Evolutionary conservation across 768 basidiomycete genomes (phyloP), one percentile per base, ranked within the genome.

Genomic region (Suillus tomentosus): DNA sequence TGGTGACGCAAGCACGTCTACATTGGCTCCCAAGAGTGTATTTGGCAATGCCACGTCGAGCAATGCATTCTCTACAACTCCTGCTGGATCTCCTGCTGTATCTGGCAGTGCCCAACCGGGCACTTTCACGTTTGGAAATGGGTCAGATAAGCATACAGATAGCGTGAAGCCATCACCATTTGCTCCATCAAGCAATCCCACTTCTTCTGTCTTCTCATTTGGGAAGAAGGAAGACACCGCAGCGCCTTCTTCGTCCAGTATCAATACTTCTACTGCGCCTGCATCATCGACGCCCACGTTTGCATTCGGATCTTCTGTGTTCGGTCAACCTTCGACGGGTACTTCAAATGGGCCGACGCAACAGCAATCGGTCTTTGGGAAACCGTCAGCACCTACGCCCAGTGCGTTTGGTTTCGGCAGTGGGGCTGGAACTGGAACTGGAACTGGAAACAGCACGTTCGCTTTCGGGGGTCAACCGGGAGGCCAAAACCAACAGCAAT

Each of bases 371-470:
- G 47, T 66, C 22, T 75, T 76, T 62, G 68, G 71, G 22, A 76
- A 76, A 43, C 60, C 76, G 11, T 14, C 65, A n/a, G 67, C 67
- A 40, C n/a, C 62, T 14, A 66, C 69, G 5, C 66, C 75, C 2
- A 74, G 70, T 64, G 67, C 74, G 11, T 76, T 79, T 66, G 76
- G 76, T 36, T 79, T 80, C 65, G 74, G 75, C 2, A 47, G 51
- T 55, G 27, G 53, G n/a, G 19, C 40, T 54, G 36, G 53, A 9
- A 37, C 40, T 54, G 77, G 75, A 7, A 40, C 40, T 54, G 36
- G 53, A 9, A 37, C 70, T 9, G 60, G 65, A 48, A 63, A 58
- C 60, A 39, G 22, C 11, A 24, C 63, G 57, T 69, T 62, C 27
- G 22, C 43, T 15, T 65, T 71, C 60, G 66, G 67, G 19, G 57